These are phyloP conservation scores for Coemansia sp. DNA, from an alignment of 192 early-diverging fungal genomes.

Conservation along the genomic window DNA sequence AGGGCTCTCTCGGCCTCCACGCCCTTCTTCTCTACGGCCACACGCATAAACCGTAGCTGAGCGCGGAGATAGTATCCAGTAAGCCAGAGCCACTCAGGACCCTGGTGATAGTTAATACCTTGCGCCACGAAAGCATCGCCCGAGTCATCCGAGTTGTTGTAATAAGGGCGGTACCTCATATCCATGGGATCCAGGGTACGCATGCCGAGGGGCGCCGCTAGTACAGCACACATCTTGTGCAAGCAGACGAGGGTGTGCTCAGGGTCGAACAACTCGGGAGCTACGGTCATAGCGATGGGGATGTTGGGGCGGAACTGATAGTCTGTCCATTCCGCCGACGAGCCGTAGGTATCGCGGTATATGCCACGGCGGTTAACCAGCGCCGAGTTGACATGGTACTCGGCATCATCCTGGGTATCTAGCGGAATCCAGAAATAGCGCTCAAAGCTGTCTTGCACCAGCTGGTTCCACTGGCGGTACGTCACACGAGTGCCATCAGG, in stretches of 20 bases:
- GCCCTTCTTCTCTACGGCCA: conserved; percentile 16
- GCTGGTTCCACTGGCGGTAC: conserved; percentile 77
- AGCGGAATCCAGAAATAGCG: conserved; percentile 87
- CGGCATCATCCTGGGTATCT: conserved; percentile 62
- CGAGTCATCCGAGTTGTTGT: conserved; percentile 91
- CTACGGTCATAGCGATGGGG: conserved; percentile 87
- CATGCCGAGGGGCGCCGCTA: conserved; percentile 90
- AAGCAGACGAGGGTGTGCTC: conserved; percentile 74
- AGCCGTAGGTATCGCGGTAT: conserved; percentile 87
- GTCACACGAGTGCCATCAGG: conserved; percentile 52
- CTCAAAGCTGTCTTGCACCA: conserved; percentile 84
- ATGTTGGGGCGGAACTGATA: conserved; percentile 96
- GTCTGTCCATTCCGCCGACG: conserved; percentile 74
- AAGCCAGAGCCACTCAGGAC: conserved; percentile 97
- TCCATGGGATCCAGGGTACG: conserved; percentile 94
- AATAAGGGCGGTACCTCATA: conserved; percentile 89
- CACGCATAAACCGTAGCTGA: conserved; percentile 68
- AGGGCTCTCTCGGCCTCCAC: conserved; percentile 50
- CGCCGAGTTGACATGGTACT: conserved; percentile 59
- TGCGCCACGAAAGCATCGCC: conserved; percentile 85
- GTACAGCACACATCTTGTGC: conserved; percentile 63
- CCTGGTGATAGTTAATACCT: conserved; percentile 98
- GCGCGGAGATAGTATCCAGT: conserved; percentile 90
- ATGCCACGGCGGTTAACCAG: conserved; percentile 88
- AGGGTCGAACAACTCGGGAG: conserved; percentile 89